Evolutionary conservation across 2,329 filamentous ascomycete species (phyloP), one percentile per base, ranked within the genome.

Genomic region (Neopestalotiopsis sp.): DNA sequence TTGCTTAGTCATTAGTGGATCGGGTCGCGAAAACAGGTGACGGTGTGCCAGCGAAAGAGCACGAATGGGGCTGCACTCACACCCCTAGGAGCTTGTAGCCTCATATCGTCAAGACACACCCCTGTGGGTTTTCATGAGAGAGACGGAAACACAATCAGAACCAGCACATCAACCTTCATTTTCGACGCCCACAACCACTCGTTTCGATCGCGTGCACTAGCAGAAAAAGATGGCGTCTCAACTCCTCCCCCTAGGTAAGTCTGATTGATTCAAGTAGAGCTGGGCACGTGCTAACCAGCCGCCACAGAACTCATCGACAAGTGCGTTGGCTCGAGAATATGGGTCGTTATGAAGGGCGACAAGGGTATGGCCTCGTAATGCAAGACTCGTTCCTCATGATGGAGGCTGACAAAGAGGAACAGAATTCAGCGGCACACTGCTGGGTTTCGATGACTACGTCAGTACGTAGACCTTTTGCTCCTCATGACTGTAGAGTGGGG

Each of bases 281-380:
- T 34, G 32, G 32, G 30, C 32, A 62, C 30, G 32, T 12, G 24
- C 62, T 59, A 61, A 59, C 42, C 24, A 42, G 28, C 34, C 30
- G n/a, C 14, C 24, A 28, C 78, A 97, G 96, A 99, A 83, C 90
- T 99, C 79, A 98, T 99, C 81, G 96, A 99, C 86, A 98, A 98
- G 83, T 99, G 96, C 80, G 95, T 99, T 73, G 96, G 96, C 71
- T 98, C 95, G 67, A 92, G 92, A 76, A 98, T 99, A 81, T 98
- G 95, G 95, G 95, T 99, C 72, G 90, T 99, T 76, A 99, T 99
- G 96, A 99, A 99, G 84, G 94, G 95, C 74, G 96, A 98, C 80
- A 98, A 98, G 86, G 96, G 96, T 97, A 83, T 45, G 80, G 70
- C 61, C 17, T 38, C 58, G 40, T 38, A 68, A 38, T 38, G 34